Evolutionary conservation across 2,329 filamentous ascomycete genomes (phyloP), one percentile per base, ranked within the genome.

Genomic region (Helotiales sp.): DNA sequence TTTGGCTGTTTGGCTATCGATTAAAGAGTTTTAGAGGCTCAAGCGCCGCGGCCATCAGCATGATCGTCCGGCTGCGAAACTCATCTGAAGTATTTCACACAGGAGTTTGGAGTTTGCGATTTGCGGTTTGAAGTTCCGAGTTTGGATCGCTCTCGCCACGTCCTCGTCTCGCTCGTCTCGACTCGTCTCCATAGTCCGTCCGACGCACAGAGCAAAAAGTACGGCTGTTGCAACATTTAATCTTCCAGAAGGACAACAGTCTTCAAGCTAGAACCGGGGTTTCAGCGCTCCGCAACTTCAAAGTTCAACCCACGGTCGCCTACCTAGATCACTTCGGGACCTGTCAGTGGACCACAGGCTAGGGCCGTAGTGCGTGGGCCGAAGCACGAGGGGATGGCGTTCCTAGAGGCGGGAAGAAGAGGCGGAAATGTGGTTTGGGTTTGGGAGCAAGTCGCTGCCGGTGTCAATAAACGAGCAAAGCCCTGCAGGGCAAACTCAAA

Each of bases 301-400:
- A 60, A 43, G 37, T 30, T 15, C 61, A 47, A 64, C 24, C 6
- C 26, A 32, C 59, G 55, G 49, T n/a, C n/a, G n/a, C n/a, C n/a
- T n/a, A n/a, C n/a, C 63, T 68, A 68, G 58, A 5, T 60, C 57
- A 37, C n/a, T 60, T 66, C 22, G 63, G 65, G 65, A 66, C 30
- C 65, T 68, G 65, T 65, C 65, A 70, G 24, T 61, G 58, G 63
- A 65, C 64, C 57, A 55, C 61, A 24, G 59, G 62, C 59, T 52
- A 61, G 64, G 61, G 54, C 63, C 66, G 61, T 60, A 54, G 61
- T 34, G n/a, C n/a, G 30, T 63, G 69, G 65, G 60, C 61, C 49
- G 61, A 62, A 64, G 59, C 63, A 66, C 49, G 63, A 52, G 20
- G 20, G 60, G 60, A 68, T 69, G 67, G 69, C 67, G 63, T 57